Evolutionary conservation across 2,329 filamentous ascomycete genomes (phyloP), one percentile per base, ranked within the genome.

Genomic region (Aspergillus transmontanensis): DNA sequence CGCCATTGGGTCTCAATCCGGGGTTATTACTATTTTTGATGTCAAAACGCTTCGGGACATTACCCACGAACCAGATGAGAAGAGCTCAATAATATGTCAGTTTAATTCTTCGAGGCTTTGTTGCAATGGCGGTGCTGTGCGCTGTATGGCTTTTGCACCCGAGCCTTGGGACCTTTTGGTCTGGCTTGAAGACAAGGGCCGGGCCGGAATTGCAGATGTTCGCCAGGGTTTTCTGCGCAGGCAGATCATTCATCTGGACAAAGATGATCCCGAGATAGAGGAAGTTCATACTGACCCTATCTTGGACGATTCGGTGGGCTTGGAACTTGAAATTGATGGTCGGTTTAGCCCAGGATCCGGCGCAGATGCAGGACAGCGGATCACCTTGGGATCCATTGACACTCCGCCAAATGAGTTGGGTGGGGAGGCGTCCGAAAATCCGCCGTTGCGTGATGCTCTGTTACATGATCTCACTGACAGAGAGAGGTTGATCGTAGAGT

Each of bases 131-230:
- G 94, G 94, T 50, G 93, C 94, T 36, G 89, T 98, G 59, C 87
- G 95, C 65, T 92, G 93, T 65, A 96, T 98, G 91, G 86, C 90
- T 1, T 99, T 99, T 75, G 93, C 92, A 5, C 94, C 94, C 0
- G 91, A 91, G 1, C 92, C 94, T 0, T 94, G 90, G 83, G 94
- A 97, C 74, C 86, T 99, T 21, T 82, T 99, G 46, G 91, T 96
- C 7, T 98, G 95, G 94, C 92, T 93, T 10, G 95, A 99, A 77
- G 92, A 97, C 71, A 89, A 91, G 66, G 82, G 81, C 19, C 75
- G 79, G 65, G 79, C 79, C 51, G 82, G 81, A 9, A 69, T 84
- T 62, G 80, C 80, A 36, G 82, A 84, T 69, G 71, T 83, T 56
- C 81, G 82, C 45, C 80, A 79, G 62, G 72, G 71, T n/a, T 83